Evolutionary conservation across 2,329 filamentous ascomycete genomes (phyloP).

Genomic region (Pseudocercospora cruenta): DNA sequence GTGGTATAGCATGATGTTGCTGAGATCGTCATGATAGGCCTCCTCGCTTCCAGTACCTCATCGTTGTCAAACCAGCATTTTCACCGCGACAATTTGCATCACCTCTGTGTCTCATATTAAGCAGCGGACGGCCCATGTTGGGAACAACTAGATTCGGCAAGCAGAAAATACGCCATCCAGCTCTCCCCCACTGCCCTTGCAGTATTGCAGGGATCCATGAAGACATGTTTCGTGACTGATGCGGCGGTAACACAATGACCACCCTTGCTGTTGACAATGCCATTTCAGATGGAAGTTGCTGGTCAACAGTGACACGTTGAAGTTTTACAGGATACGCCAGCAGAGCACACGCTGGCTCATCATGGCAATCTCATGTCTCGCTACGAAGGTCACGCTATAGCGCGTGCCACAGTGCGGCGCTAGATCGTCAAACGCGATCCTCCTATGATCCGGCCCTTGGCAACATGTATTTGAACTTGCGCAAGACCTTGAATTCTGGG

Average conservation of each 20-base stretch:
- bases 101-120: conserved; percentile 20
- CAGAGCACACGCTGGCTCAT: conserved; percentile 18
- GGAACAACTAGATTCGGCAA: conserved; percentile 14
- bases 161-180: conserved; percentile 7
- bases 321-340: conserved; percentile 22
- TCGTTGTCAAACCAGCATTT: conserved; percentile 10
- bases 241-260: conserved; percentile 21
- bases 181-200: conserved; percentile 16
- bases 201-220: conserved; percentile 26
- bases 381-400: conserved; percentile 22
- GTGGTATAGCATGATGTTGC: background rate
- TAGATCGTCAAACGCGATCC: conserved; percentile 22
- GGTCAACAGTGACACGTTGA: conserved; percentile 26
- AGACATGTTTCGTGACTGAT: conserved; percentile 25
- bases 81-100: conserved; percentile 4
- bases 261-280: conserved; percentile 25
- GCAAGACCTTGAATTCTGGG: conserved; percentile 10
- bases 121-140: conserved; percentile 3
- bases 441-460: conserved; percentile 8
- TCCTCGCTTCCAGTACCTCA: conserved; percentile 8
- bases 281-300: conserved; percentile 15
- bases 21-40: background rate
- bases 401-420: conserved; percentile 27
- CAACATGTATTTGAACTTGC: conserved; percentile 10
- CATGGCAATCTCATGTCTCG: conserved; percentile 20